These are phyloP conservation scores for Aspergillus sp. DNA, from an alignment of 2,329 filamentous ascomycete species.

Conservation along the genomic window DNA sequence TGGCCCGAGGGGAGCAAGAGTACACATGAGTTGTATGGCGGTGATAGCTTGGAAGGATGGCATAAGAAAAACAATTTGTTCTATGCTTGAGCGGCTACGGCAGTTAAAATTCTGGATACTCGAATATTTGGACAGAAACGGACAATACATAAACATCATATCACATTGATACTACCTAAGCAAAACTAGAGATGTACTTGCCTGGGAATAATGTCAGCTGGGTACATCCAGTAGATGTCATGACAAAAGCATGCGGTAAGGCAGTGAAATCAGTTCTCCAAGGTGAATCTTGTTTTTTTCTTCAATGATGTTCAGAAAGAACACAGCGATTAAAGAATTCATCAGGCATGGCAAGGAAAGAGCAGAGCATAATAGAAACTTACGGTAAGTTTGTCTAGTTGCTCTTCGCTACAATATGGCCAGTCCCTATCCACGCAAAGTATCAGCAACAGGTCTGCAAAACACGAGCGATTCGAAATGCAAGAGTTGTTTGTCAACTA, in stretches of 20 bases:
- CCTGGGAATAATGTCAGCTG: slow-evolving; percentile 3
- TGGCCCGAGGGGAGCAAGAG: slow-evolving; percentile 43
- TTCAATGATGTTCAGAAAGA: slow-evolving; percentile 55
- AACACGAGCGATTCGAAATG: slow-evolving; percentile 15
- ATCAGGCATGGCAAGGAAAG: slow-evolving; percentile 38
- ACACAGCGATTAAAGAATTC: slow-evolving; percentile 56
- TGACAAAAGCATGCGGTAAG: slow-evolving; percentile 3
- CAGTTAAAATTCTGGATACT: neutral
- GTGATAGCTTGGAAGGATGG: slow-evolving; percentile 38
- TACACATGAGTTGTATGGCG: slow-evolving; percentile 32
- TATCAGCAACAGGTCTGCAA: slow-evolving; percentile 22
- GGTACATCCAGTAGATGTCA: neutral
- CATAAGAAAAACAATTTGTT: slow-evolving; percentile 37
- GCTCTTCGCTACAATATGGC: slow-evolving; percentile 1
- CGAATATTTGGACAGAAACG: too few relatives aligned
- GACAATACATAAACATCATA: too few relatives aligned
- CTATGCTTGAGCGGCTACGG: slow-evolving; percentile 16
- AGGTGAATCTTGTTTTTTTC: slow-evolving; percentile 52
- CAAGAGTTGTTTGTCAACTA: slow-evolving; percentile 27
- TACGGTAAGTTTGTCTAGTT: neutral
- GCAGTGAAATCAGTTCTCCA: slow-evolving; percentile 52
- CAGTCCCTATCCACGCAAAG: slow-evolving; percentile 13
- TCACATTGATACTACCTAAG: too few relatives aligned
- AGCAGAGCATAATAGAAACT: slow-evolving; percentile 4
- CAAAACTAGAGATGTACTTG: neutral